These are phyloP conservation scores for Tritrichomonas foetus DNA, from an alignment of 208 protist species.

Conservation along the genomic window DNA sequence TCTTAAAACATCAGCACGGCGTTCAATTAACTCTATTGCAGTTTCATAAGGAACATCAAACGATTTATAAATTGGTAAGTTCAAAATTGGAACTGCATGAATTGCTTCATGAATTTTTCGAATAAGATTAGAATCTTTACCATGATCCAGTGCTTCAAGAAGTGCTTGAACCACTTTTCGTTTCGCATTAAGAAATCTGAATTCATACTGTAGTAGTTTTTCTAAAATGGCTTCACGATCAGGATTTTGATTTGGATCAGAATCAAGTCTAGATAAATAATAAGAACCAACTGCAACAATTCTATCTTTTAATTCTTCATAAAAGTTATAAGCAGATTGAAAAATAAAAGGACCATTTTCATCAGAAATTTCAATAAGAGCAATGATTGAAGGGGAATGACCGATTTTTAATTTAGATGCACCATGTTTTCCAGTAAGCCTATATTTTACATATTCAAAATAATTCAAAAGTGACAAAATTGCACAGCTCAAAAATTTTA, in stretches of 20 bases:
- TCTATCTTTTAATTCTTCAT: not conserved
- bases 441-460: not conserved
- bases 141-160: not conserved
- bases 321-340: not conserved
- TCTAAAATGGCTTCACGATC: not conserved
- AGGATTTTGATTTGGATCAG: not conserved
- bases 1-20: too few species aligned
- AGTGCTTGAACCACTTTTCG: not conserved
- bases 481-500: not conserved
- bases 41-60: not conserved
- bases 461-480: constrained; percentile 29
- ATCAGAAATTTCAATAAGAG: not conserved
- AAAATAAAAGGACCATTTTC: not conserved
- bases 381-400: too few species aligned
- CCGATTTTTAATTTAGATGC: too few species aligned
- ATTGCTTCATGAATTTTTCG: not conserved
- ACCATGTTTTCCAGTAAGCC: not conserved
- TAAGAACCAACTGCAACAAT: not conserved
- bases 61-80: not conserved
- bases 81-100: not conserved
- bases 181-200: not conserved
- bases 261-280: not conserved
- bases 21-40: not conserved
- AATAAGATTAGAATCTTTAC: not conserved
- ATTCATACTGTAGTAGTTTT: not conserved